Percentiles rank a stretch among this genome's conserved stretches.
Evolutionary conservation across 495 filamentous ascomycete species (phyloP).

Genomic region (Daldinia loculata): DNA sequence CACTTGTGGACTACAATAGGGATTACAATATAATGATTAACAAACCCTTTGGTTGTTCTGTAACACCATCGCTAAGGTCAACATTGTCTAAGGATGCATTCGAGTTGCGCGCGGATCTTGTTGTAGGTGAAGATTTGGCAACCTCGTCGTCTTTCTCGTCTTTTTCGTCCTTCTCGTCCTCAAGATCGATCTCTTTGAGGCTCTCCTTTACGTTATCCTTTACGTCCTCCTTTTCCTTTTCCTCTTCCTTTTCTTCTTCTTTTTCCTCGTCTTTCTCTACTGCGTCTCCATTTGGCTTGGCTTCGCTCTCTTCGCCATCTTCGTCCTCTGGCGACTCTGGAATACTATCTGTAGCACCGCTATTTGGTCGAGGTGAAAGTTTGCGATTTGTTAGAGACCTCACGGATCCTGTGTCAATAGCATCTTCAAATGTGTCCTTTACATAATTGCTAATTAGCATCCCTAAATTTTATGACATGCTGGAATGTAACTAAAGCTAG

Average conservation of each 20-base stretch:
- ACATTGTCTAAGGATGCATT: conserved; percentile 74
- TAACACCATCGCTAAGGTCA: conserved; percentile 64
- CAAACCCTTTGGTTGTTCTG: conserved; percentile 43
- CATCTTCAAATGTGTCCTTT: conserved; percentile 83
- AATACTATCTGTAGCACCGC: conserved; percentile 27
- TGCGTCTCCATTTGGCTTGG: conserved; percentile 43
- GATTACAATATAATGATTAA: neutral
- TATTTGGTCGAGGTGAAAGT: conserved; percentile 51
- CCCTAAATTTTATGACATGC: neutral
- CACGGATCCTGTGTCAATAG: conserved; percentile 65
- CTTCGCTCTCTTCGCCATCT: conserved; percentile 34
- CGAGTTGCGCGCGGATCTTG: conserved; percentile 69
- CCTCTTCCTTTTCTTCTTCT: conserved; percentile 35
- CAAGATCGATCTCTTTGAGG: conserved; percentile 8
- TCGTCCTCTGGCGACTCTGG: conserved; percentile 37
- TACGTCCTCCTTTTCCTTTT: conserved; percentile 35
- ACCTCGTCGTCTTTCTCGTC: conserved; percentile 40
- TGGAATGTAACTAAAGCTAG: conserved; percentile 6
- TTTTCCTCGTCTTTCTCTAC: conserved; percentile 38
- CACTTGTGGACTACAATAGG: neutral
- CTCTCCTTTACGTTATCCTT: neutral
- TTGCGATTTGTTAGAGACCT: conserved; percentile 60
- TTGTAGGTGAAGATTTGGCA: conserved; percentile 49
- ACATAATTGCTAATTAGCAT: conserved; percentile 29
- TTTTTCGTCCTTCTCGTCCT: conserved; percentile 38